Base-by-base conservation (phyloP, 257 asterid species). In the Echium plantagineum region DNA sequence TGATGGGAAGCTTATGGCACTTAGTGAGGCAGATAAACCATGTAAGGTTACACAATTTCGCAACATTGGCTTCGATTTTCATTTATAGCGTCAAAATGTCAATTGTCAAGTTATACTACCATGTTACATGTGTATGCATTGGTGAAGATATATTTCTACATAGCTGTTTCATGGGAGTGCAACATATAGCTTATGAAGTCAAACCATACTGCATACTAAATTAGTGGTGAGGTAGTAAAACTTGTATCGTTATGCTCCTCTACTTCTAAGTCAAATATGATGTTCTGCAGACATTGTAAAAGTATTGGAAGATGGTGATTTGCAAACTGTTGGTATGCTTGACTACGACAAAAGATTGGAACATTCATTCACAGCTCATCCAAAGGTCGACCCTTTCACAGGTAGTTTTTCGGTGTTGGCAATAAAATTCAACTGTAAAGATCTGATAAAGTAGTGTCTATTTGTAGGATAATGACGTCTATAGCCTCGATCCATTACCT, bases 331-430 rank as follows among this genome's bases (percentile, higher is more conserved):
- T 71, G 96, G 98, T 71, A 47, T 87, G 93, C 70, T 90, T 79
- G 98, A 90, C 72, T 90, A 90, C 63, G 98, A 90, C 84, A 87
- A 81, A 73, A 75, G 94, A 70, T 79, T 90, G 76, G 26, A 79
- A 3, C 98, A 88, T 79, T 63, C 96, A 61, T 91, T 91, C 69
- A 88, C 95, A 71, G 98, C 98, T 72, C 98, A 91, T 75, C 98
- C 98, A 15, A 91, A 91, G 73, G 88, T 91, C 69, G 98, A 91
- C 63, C 96, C 96, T 6, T 15, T 88, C 59, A 91, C 96, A 28
- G 98, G 98, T 88, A 82, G 78, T 24, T 73, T 65, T 64, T 64
- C 20, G 47, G 63, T n/a, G 46, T 60, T 52, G 13, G 10, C n/a
- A n/a, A n/a, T n/a, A n/a, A n/a, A n/a, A n/a, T n/a, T n/a, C n/a